Conservation (phyloP, 2,329 filamentous ascomycete species). For the Herpotrichia juniperi region DNA sequence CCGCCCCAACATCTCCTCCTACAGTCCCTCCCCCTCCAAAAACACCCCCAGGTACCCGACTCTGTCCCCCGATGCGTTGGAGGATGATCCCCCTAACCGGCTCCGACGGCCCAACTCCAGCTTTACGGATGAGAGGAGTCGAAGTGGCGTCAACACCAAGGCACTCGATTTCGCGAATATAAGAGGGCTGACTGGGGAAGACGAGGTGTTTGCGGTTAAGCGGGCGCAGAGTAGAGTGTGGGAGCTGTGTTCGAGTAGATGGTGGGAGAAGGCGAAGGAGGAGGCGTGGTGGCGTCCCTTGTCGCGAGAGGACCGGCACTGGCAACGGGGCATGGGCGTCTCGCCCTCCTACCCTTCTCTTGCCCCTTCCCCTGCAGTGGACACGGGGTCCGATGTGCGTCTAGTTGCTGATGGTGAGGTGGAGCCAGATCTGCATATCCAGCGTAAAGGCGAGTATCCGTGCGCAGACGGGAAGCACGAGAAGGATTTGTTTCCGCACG, state of each 20-base stretch:
- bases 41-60: slow-evolving; percentile 71
- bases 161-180: slow-evolving; percentile 70
- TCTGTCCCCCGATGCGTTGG: slow-evolving; percentile 53
- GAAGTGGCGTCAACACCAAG: slow-evolving; percentile 9
- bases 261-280: slow-evolving; percentile 65
- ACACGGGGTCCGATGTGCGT: not conserved
- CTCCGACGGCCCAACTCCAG: slow-evolving; percentile 31
- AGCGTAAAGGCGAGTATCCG: not conserved
- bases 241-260: slow-evolving; percentile 77
- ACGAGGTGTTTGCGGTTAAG: slow-evolving; percentile 82
- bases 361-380: not conserved
- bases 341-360: not conserved
- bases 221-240: slow-evolving; percentile 77
- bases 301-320: slow-evolving; percentile 66
- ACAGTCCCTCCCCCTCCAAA: slow-evolving; percentile 53
- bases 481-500: slow-evolving; percentile 48
- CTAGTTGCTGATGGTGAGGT: slow-evolving; percentile 7
- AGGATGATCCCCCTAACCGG: slow-evolving; percentile 57
- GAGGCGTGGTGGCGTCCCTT: slow-evolving; percentile 73
- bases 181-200: slow-evolving; percentile 75
- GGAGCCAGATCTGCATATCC: slow-evolving; percentile 14
- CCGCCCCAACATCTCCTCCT: slow-evolving; percentile 76
- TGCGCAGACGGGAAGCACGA: no score
- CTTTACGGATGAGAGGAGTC: slow-evolving; percentile 35
- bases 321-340: slow-evolving; percentile 58